Evolutionary conservation across 495 filamentous ascomycete genomes (phyloP).

Genomic region (Hyaloscypha variabilis): DNA sequence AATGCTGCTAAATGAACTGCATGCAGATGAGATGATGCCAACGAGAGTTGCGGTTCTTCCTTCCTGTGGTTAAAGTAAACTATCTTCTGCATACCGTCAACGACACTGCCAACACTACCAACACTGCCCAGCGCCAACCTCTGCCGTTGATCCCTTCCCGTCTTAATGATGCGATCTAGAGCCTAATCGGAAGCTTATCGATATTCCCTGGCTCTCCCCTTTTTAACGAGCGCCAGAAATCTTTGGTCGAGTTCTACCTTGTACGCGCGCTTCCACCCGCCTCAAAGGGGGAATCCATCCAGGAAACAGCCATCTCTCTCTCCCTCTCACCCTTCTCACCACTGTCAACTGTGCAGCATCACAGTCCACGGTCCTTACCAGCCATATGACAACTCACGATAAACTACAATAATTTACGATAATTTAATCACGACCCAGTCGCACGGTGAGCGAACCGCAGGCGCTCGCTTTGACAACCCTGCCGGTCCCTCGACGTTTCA

Average conservation of each 20-base stretch:
- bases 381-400: not conserved
- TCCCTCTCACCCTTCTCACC: not conserved
- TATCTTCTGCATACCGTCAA: no score
- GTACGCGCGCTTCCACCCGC: not conserved
- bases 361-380: conserved; percentile 32
- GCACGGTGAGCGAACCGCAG: conserved; percentile 11
- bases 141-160: not conserved
- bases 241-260: no score
- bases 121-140: no score
- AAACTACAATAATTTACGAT: not conserved
- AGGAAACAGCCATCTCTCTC: not conserved
- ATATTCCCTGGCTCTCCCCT: not conserved
- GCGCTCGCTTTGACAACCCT: conserved; percentile 28
- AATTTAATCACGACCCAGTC: not conserved
- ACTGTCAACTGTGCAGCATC: conserved; percentile 26
- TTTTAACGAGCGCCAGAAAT: not conserved
- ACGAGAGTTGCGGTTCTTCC: not conserved
- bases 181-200: not conserved
- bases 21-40: not conserved
- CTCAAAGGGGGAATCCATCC: not conserved
- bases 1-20: no score
- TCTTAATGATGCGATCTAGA: not conserved
- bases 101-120: no score
- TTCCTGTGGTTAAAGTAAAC: not conserved
- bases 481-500: conserved; percentile 28